Conservation (phyloP, 2,329 filamentous ascomycete genomes). For the Nectriaceae sp. region DNA sequence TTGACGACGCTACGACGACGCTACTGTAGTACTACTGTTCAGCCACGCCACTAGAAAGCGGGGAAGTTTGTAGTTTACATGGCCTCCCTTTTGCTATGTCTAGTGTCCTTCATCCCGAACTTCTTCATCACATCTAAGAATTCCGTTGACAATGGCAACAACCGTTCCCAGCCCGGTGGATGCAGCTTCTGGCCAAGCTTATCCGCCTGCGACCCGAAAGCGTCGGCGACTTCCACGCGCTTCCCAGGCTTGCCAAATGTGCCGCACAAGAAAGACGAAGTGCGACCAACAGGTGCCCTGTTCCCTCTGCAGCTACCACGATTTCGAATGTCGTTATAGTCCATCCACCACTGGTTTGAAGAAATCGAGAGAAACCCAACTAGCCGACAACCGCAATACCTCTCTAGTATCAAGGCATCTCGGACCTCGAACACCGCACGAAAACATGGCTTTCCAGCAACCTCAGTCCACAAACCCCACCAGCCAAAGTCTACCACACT, state of each 20-base stretch:
- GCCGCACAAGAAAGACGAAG: constrained; percentile 2
- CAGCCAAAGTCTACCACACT: too few species aligned
- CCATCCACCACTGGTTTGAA: neutral
- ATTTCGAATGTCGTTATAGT: constrained; percentile 1
- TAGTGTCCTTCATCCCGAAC: neutral
- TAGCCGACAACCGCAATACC: neutral
- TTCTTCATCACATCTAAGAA: neutral
- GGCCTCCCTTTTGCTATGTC: neutral
- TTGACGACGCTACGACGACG: too few species aligned
- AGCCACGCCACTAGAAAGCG: too few species aligned
- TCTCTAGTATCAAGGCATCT: neutral
- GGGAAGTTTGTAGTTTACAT: neutral
- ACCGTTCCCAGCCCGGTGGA: neutral
- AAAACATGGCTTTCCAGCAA: neutral
- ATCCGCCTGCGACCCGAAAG: neutral
- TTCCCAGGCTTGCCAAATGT: constrained; percentile 1
- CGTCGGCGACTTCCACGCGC: constrained; percentile 3
- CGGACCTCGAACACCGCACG: neutral
- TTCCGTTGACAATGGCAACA: constrained; percentile 3
- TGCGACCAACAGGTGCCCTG: constrained; percentile 5
- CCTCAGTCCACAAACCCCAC: neutral
- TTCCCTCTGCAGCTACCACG: constrained; percentile 2
- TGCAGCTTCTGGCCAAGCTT: neutral
- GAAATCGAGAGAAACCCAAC: neutral
- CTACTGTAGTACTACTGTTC: too few species aligned